Base-by-base conservation (phyloP, 2,329 filamentous ascomycete species). In the Alternaria consortialis region DNA sequence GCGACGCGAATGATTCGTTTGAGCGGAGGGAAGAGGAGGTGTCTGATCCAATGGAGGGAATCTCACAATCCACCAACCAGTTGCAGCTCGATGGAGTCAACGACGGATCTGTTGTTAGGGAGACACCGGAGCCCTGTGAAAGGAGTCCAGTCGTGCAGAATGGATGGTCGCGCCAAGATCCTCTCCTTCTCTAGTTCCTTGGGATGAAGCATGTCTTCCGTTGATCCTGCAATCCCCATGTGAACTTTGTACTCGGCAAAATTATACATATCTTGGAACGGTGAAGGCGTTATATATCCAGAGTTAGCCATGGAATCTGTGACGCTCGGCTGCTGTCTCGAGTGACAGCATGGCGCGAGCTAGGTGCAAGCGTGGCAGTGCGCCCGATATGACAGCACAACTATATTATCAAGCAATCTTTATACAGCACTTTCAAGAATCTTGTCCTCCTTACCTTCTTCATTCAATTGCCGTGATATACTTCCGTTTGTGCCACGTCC, bases 141-240 rank as follows among this genome's bases (percentile, higher is more conserved):
- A 52, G 15, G 23, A 63, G 55, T 36, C 48, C 53, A 5, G n/a
- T 15, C 89, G 77, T 3, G 90, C 91, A 50, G 94, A 94, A 54
- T 44, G 37, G 39, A n/a, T 20, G 23, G 29, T 40, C 20, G 5
- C 27, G 36, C 27, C 32, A 29, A 36, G 37, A 52, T n/a, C n/a
- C 46, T 51, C 36, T 42, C 12, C 20, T 29, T 55, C 31, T 47
- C 11, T 36, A 47, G n/a, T 23, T 12, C 11, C 5, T 27, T 25
- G 13, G 23, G 20, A 37, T 25, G 32, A 37, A 50, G 32, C 32
- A 36, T 50, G 5, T 50, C 20, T 15, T 37, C 7, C 23, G 20
- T 50, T 36, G 5, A 12, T 50, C 32, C 25, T 25, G 27, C 46
- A 13, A 36, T n/a, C 9, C 5, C n/a, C 27, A 43, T 25, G 20